Conservation (phyloP, 1,139 yeast genomes). For the Keqinozyma sinolaborantium region DNA sequence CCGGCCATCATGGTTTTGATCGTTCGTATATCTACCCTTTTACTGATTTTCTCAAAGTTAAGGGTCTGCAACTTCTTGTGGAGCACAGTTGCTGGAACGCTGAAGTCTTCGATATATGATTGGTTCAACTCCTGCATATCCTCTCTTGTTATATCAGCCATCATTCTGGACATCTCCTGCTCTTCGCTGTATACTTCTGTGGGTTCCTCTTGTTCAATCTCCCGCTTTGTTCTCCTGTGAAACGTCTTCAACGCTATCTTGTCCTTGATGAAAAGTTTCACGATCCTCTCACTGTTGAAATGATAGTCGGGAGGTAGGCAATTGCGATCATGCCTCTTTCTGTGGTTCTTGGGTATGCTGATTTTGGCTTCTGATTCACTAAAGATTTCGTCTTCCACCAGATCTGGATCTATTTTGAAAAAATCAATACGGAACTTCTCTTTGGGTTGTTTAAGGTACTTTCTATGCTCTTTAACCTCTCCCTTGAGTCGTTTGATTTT, state of each 20-base stretch:
- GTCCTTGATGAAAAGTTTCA: constrained; percentile 68
- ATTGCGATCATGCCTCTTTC: constrained; percentile 24
- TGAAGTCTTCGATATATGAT: constrained; percentile 37
- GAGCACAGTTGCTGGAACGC: constrained; percentile 48
- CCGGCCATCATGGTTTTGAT: constrained; percentile 82
- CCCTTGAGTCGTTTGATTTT: constrained; percentile 90
- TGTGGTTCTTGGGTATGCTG: constrained; percentile 19
- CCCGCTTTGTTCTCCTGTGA: constrained; percentile 53
- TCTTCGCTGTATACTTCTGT: constrained; percentile 42
- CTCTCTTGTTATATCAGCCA: constrained; percentile 14
- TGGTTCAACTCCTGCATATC: constrained; percentile 14
- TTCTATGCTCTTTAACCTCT: constrained; percentile 38
- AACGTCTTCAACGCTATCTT: constrained; percentile 30
- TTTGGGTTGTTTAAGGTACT: constrained; percentile 20
- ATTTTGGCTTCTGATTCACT: constrained; percentile 36
- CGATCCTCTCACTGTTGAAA: constrained; percentile 63
- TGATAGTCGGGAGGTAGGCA: constrained; percentile 71
- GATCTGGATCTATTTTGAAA: constrained; percentile 22
- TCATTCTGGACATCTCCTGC: constrained; percentile 13
- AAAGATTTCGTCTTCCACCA: constrained; percentile 47
- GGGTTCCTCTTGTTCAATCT: constrained; percentile 30
- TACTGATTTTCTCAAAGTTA: constrained; percentile 72
- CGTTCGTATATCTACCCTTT: constrained; percentile 73
- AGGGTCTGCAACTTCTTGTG: constrained; percentile 1
- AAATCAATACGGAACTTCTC: constrained; percentile 45